Evolutionary conservation across 495 filamentous ascomycete genomes (phyloP), one percentile per base, ranked within the genome.

Genomic region (Penicillium bialowiezense): DNA sequence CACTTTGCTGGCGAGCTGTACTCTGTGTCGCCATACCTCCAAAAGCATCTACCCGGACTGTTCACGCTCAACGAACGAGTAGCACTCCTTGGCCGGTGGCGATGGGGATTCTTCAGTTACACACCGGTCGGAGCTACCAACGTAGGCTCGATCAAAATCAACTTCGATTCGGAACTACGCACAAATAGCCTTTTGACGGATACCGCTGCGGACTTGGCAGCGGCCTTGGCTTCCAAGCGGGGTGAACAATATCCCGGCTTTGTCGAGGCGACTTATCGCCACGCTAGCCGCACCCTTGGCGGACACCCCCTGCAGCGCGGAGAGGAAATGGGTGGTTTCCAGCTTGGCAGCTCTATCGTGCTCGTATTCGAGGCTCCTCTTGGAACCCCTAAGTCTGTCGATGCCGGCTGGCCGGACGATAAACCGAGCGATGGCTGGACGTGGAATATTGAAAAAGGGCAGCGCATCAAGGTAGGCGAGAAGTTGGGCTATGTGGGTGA

Each of bases 61-160:
- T 99, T 99, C 71, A 95, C 90, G 3, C 75, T 99, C 5, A 99
- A 99, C 67, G 93, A 99, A 70, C 84, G 93, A 20, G 92, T 99
- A 13, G 95, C 93, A 2, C 76, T 99, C 2, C 75, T 99, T 1
- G 93, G 93, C 13, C 82, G 91, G 24, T 99, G 93, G 93, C 86
- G 91, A 7, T 93, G 89, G 82, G 93, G 93, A 10, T 97, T 99
- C 79, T 97, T 97, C 74, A 88, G 85, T 59, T 95, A 89, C 70
- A 93, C 87, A 0, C 91, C 95, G 14, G 92, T 99, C 24, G 93
- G 93, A 50, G 93, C 93, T 10, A 99, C 93, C n/a, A 99, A 99
- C 61, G 93, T 99, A 38, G 93, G 93, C 41, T 92, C 88, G 33
- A 97, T 99, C 70, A 87, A 88, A 66, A 84, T 99, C 71, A 96